Base-by-base conservation (phyloP, 2,329 filamentous ascomycete species). In the Fusarium paranaense region DNA sequence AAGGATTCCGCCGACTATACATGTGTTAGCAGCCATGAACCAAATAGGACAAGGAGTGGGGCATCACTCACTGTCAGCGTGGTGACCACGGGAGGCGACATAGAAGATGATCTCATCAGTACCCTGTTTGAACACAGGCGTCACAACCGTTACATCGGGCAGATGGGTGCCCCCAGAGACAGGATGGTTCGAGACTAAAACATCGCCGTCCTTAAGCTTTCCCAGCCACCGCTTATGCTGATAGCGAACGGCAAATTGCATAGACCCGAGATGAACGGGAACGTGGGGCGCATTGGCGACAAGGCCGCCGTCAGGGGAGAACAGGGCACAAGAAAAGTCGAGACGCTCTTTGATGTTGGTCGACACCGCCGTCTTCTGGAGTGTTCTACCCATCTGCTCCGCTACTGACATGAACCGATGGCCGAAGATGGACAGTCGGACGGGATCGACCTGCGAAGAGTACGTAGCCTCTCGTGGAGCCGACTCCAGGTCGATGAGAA, bases 401-500 rank as follows among this genome's bases (percentile, higher is more conserved):
- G 94, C 94, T 71, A 95, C 94, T 4, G 92, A 91, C 93, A 95
- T 95, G 83, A 96, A 96, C 4, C 93, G 87, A 80, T 95, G 93
- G 0, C 91, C 92, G 77, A 96, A 95, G 67, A 95, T 92, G 74
- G 90, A 93, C 2, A 96, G 86, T 81, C 93, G 88, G 74, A 95
- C 93, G 11, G 92, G 93, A 77, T 94, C 91, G 4, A 93, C 88
- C 58, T 72, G 66, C 59, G 70, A 67, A n/a, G 76, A 42, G 16
- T 58, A 47, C 2, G 42, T 27, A 7, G 63, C 32, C 11, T 66
- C 56, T 8, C 42, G 50, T 6, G 50, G 61, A 4, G 40, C 42
- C 2, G n/a, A 70, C 13, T 78, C 71, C 0, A 75, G 68, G 27
- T 84, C 81, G 33, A 85, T 80, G 16, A 85, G 77, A 10, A 85